These are phyloP conservation scores for Thuja plicata DNA, from an alignment of 83 land plant species.

Conservation along the genomic window DNA sequence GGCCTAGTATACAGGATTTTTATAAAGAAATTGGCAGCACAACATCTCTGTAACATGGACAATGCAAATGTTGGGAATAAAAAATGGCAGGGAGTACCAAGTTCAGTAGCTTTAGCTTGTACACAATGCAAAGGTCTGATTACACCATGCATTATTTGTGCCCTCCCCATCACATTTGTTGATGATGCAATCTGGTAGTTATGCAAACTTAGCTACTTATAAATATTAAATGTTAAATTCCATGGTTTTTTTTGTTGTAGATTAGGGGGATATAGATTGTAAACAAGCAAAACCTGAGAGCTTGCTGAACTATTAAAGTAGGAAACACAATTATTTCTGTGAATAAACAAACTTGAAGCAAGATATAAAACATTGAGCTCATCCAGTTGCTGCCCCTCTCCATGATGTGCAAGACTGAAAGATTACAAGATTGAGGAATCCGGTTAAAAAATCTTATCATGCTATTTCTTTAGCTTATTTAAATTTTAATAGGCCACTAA, in stretches of 20 bases:
- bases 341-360: neutral
- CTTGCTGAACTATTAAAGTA: neutral
- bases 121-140: neutral
- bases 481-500: no score
- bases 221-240: neutral
- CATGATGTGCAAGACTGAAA: neutral
- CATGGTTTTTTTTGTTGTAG: neutral
- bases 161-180: conserved; percentile 6
- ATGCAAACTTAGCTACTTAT: neutral
- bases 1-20: conserved; percentile 2
- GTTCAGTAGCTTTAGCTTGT: conserved; percentile 5
- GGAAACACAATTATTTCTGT: neutral
- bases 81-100: neutral
- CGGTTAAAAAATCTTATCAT: neutral
- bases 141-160: conserved; percentile 15
- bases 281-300: neutral
- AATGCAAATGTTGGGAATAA: neutral
- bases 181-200: conserved; percentile 15
- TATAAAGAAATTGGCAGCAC: neutral
- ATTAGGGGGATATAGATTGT: neutral
- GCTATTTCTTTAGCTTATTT: neutral
- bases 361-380: neutral
- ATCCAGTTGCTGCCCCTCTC: neutral
- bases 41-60: neutral
- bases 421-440: neutral